A percentile compares a stretch with the other conserved stretches of the same genome.
Conservation (phyloP, 129 eudicot genomes). For the Helianthus tuberosus region DNA sequence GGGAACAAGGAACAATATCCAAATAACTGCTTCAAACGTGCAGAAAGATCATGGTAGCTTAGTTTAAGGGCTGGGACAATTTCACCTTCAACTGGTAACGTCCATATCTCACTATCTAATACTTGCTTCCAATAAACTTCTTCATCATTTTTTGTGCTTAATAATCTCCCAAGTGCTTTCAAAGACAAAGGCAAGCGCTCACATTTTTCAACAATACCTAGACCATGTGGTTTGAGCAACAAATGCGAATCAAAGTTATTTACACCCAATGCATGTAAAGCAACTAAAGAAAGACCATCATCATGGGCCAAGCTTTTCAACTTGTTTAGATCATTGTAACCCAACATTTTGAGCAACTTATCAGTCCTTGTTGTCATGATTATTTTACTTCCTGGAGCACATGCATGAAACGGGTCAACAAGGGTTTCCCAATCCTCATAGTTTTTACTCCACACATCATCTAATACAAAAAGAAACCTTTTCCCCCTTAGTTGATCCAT, state of each 20-base stretch:
- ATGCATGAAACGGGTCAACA: too few relatives aligned
- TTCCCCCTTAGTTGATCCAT: neutral
- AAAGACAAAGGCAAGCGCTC: conserved; percentile 14
- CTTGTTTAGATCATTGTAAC: neutral
- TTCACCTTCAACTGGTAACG: neutral
- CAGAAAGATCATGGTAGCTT: conserved; percentile 43
- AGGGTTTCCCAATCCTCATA: too few relatives aligned
- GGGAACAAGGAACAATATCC: conserved; percentile 47
- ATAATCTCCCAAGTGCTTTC: conserved; percentile 1
- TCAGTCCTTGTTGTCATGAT: too few relatives aligned
- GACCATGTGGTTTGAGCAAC: neutral
- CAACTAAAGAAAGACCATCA: neutral
- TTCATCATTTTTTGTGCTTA: neutral
- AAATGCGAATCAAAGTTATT: conserved; percentile 2
- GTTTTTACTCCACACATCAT: too few relatives aligned
- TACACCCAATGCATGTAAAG: conserved; percentile 4
- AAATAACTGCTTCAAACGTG: conserved; percentile 34
- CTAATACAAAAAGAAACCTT: neutral
- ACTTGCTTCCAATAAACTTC: conserved; percentile 17
- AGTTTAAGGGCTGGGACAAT: conserved; percentile 38
- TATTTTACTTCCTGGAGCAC: too few relatives aligned
- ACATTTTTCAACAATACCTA: conserved; percentile 3
- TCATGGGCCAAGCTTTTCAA: neutral
- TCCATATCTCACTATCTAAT: conserved; percentile 26
- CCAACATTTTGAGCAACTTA: conserved; percentile 44